Base-by-base conservation (phyloP, 1,139 yeast species). In the Candida frijolesensis region DNA sequence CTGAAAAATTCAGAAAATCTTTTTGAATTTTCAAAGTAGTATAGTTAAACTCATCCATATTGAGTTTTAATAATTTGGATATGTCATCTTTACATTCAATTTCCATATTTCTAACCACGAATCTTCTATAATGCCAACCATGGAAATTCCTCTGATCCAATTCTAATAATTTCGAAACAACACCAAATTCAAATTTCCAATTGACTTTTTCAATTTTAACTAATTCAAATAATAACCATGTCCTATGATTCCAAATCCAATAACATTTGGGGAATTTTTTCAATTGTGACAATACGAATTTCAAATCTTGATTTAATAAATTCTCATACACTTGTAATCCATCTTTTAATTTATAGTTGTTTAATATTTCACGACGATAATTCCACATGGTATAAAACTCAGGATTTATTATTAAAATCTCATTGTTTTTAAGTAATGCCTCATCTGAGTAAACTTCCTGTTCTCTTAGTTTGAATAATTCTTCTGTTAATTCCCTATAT, bases 201-300 rank as follows among this genome's bases (percentile, higher is more conserved):
- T 86, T 72, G 8, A 78, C 79, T 44, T 51, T 53, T 4, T 81
- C 78, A 5, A 63, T 52, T 0, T 63, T 60, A 5, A 86, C 83
- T 45, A 83, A 72, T 52, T 76, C 72, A 49, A 79, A 75, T 40
- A 94, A 69, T 47, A 89, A 80, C 99, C 99, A 94, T 18, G 81
- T 71, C 32, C 99, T 77, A 65, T 94, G 98, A 61, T 87, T 88
- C 97, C 98, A 94, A 16, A 94, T 85, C 97, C 98, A 92, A 65
- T 94, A 94, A 37, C 92, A 89, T 65, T 94, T 94, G 2, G 99
- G 99, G 57, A 70, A 85, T 51, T 77, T 68, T 52, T 80, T 81
- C 60, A 94, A 70, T 57, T 84, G 79, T 0, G 68, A 67, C 72
- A 87, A 75, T 1, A 85, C 76, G 60, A 89, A 82, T 35, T 70